Base-by-base conservation (phyloP, 2,329 filamentous ascomycete genomes). In the Phialophora tarda region DNA sequence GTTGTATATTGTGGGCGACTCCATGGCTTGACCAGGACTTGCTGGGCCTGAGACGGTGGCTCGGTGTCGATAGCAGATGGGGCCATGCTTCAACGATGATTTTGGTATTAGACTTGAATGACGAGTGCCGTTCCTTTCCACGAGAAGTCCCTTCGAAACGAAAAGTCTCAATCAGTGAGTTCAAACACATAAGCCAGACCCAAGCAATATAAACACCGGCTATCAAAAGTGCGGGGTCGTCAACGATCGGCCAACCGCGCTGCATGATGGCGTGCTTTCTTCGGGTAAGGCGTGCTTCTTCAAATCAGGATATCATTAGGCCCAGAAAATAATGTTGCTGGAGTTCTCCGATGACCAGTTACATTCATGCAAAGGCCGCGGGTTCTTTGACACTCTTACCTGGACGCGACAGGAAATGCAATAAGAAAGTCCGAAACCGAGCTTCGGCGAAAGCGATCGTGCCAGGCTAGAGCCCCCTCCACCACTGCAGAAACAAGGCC, bases 11-110 rank as follows among this genome's bases (percentile, higher is more conserved):
- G 57, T 56, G 74, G 74, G 8, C 74, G 73, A 26, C 3, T 69
- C 74, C 74, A 76, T 23, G 74, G 62, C 48, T 75, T 75, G n/a
- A 75, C 78, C 78, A 81, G 47, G 77, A 78, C 67, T 77, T 79
- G 3, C 12, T 50, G 56, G 24, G 59, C 32, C n/a, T 63, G 38
- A 24, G 61, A 8, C 23, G 26, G 8, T n/a, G 61, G 44, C 51
- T 62, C 50, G 23, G 38, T 38, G 8, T 63, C 61, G 34, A 30
- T 47, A 26, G 61, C 61, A 58, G 61, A 63, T 23, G 61, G 61
- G 5, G 61, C 61, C 61, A 63, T 63, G 17, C 26, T 63, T 23
- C 11, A 58, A 44, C 14, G 12, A 34, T 55, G 23, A 23, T 5
- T 5, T 28, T 4, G 47, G 48, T 51, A 23, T 7, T 4, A 14